Percentiles rank a stretch among this genome's conserved stretches.
These are phyloP conservation scores for Vanderwaltozyma yarrowii DNA, from an alignment of 805 yeast species.

Conservation along the genomic window DNA sequence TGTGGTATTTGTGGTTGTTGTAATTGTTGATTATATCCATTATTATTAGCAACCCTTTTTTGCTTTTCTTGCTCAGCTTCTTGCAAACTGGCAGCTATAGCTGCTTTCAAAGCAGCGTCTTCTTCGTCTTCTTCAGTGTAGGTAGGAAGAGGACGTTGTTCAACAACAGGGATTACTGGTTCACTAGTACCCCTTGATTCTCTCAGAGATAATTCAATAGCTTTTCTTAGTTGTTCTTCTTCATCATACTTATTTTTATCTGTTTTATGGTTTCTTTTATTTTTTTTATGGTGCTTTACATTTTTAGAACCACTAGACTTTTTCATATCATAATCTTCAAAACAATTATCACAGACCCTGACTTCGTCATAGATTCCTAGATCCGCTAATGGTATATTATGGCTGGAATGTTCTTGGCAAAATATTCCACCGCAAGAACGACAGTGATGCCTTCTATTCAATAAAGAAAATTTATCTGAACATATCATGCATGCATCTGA, in stretches of 20 bases:
- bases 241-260: slow-evolving; percentile 55
- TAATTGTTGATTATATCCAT: slow-evolving; percentile 2
- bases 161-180: slow-evolving; percentile 24
- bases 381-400: slow-evolving; percentile 60
- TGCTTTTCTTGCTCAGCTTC: slow-evolving; percentile 44
- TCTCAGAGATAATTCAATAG: slow-evolving; percentile 67
- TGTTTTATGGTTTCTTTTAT: slow-evolving; percentile 17
- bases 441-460: slow-evolving; percentile 93
- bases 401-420: slow-evolving; percentile 76
- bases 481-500: slow-evolving; percentile 94
- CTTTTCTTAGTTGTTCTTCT: slow-evolving; percentile 67
- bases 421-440: slow-evolving; percentile 95
- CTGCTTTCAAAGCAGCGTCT: slow-evolving; percentile 86
- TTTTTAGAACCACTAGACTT: slow-evolving; percentile 15
- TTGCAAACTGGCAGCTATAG: slow-evolving; percentile 81
- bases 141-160: neutral
- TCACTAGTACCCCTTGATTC: slow-evolving; percentile 31
- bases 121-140: slow-evolving; percentile 40
- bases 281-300: slow-evolving; percentile 13
- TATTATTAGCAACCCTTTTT: slow-evolving; percentile 18
- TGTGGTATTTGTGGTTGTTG: slow-evolving; percentile 6
- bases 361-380: slow-evolving; percentile 84
- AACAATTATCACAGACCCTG: slow-evolving; percentile 88
- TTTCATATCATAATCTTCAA: slow-evolving; percentile 44
- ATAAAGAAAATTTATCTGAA: slow-evolving; percentile 64